A percentile compares a stretch with the other conserved stretches of the same genome.
Conservation (phyloP, 2,329 filamentous ascomycete genomes). For the Cercospora citrullina region DNA sequence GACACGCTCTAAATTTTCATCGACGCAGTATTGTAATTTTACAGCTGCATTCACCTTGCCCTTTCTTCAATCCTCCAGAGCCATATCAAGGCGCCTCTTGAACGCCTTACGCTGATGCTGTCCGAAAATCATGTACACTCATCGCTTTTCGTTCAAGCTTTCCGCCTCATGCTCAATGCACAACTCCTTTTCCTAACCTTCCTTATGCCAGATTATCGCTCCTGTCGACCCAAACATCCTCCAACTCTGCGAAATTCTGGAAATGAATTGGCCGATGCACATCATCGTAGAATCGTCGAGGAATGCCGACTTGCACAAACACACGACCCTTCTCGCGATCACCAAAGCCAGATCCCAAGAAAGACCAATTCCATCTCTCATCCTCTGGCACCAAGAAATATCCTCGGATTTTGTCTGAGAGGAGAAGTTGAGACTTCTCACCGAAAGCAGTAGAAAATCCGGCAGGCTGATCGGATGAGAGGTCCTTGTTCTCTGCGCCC, state of each 20-base stretch:
- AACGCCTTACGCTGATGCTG: neutral
- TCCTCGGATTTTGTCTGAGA: slow-evolving; percentile 90
- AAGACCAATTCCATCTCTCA: slow-evolving; percentile 95
- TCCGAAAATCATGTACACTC: neutral
- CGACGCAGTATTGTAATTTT: neutral
- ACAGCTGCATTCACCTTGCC: neutral
- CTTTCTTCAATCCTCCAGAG: neutral
- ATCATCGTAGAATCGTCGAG: slow-evolving; percentile 83
- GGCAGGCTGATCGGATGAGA: slow-evolving; percentile 85
- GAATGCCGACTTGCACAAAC: slow-evolving; percentile 91
- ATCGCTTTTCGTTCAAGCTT: neutral
- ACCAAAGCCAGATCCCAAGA: slow-evolving; percentile 88
- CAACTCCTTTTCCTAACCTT: neutral
- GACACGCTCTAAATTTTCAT: neutral
- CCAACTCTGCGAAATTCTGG: slow-evolving; percentile 93
- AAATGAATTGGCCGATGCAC: slow-evolving; percentile 93
- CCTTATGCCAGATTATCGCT: slow-evolving; percentile 83
- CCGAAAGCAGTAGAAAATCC: slow-evolving; percentile 82
- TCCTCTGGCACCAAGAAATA: slow-evolving; percentile 95
- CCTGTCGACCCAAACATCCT: slow-evolving; percentile 94
- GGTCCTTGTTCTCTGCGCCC: slow-evolving; percentile 94
- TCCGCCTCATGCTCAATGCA: neutral
- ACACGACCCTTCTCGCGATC: slow-evolving; percentile 80
- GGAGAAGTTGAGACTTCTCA: slow-evolving; percentile 88
- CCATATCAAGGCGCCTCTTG: neutral